Base-by-base conservation (phyloP, 1,284 basidiomycete genomes). In the Pulveroboletus sp. region DNA sequence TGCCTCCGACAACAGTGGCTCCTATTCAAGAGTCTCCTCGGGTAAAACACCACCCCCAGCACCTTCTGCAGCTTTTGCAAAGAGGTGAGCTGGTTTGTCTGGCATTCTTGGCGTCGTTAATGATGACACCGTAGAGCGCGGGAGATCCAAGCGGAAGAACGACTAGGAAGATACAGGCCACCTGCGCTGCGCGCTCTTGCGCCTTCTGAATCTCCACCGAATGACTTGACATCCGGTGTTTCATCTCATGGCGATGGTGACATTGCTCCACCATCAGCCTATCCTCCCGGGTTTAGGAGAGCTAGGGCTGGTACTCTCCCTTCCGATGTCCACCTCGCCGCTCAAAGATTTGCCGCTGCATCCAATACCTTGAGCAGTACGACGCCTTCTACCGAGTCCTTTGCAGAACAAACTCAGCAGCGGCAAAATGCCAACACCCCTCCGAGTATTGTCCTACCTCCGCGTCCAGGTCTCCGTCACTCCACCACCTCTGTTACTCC, bases 21-120 rank as follows among this genome's bases (percentile, higher is more conserved):
- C 85, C 74, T 91, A 88, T 82, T 80, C 86, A 68, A 86, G 88
- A 78, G 84, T 81, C 71, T 80, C 89, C 64, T 87, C 88, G 71
- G 91, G 91, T 62, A 92, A 92, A 77, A 92, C 92, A 4, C 91
- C 92, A 58, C 91, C 91, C 59, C 92, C 91, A 50, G 92, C 92
- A 24, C 91, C 92, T 54, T 94, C 92, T 59, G 91, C 92, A 64
- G 92, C 90, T 31, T 94, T 81, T 74, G 91, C 91, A 43, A 92
- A 92, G 81, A 84, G 91, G 92, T 93, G 51, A 52, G 56, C 38
- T 44, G 49, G 59, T 58, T 61, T 55, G 48, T 47, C 51, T 54
- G 49, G 43, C 48, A 43, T 65, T 46, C 22, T 55, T 49, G 51
- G 53, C 57, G 46, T 62, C 54, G 49, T 62, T 64, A 57, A 57